Base-by-base conservation (phyloP, 192 early-diverging fungal genomes). In the Pilobolus umbonatus region DNA sequence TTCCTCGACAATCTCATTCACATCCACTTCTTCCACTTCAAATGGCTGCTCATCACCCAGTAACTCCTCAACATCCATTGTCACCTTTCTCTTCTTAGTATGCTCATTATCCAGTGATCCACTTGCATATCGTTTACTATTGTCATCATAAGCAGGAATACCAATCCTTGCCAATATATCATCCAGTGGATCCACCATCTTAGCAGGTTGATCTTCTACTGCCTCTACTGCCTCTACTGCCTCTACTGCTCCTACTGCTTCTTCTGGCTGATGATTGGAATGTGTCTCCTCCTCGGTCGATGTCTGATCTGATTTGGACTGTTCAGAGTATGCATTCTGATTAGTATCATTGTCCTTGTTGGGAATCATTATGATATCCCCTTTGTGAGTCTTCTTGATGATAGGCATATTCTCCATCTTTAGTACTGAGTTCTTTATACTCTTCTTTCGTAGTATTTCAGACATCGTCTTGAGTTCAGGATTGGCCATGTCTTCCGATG, bases 401-500 rank as follows among this genome's bases (percentile, higher is more conserved):
- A 79, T 74, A 28, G 74, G 75, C 25, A 61, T 68, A 26, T 75
- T 67, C 8, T 78, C 74, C n/a, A 79, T 56, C 35, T 77, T 68
- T 26, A 83, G 44, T 8, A 87, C 70, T 5, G 82, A 77, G 43
- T 86, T 71, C 44, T 79, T 71, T 19, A 83, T 64, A 53, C 74
- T 80, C 51, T 76, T 65, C 63, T 79, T 65, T 34, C 85, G 71
- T 21, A 82, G 63, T 28, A 75, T 71, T 32, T 80, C 86, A 2
- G 71, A 69, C 53, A 80, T 78, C 3, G 72, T 75, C 57, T 83
- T 75, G 9, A 89, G 64, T 50, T 82, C 83, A 1, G 88, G 87
- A 57, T 88, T 91, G 0, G 94, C 95, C 83, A 99, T 88, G 44
- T 98, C 95, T 50, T 88, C 88, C 12, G 82, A 84, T 7, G 84